These are phyloP conservation scores for Colletotrichum sublineola DNA, from an alignment of 2,329 filamentous ascomycete genomes.

Conservation along the genomic window DNA sequence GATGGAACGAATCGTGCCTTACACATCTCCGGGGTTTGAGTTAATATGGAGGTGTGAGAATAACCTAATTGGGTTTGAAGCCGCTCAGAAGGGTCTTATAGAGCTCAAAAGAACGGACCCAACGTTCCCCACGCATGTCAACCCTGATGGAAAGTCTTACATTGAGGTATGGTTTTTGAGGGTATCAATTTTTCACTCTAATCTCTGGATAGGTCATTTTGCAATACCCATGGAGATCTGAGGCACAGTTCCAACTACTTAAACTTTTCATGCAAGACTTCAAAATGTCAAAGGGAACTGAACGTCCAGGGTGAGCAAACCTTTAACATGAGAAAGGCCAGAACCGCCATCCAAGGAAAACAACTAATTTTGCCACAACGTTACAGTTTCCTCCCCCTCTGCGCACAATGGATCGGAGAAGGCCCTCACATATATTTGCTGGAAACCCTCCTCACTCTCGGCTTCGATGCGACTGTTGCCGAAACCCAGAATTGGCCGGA, in stretches of 20 bases:
- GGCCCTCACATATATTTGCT: neutral
- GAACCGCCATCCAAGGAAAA: too few species aligned
- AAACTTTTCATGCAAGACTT: constrained; percentile 13
- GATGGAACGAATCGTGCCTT: constrained; percentile 1
- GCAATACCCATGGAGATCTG: rapidly evolving
- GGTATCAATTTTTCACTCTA: rapidly evolving
- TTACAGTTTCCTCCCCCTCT: neutral
- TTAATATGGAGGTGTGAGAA: neutral
- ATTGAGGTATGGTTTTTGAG: neutral
- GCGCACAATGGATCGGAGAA: constrained; percentile 20
- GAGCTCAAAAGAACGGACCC: neutral
- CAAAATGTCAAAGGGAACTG: neutral
- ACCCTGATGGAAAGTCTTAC: constrained; percentile 13
- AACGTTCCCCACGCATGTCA: neutral
- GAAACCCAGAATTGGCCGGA: constrained; percentile 8
- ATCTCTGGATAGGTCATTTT: rapidly evolving
- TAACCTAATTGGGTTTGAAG: rapidly evolving
- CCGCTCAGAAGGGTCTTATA: neutral
- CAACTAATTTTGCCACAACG: neutral
- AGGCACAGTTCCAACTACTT: neutral
- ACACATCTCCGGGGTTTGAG: constrained; percentile 28
- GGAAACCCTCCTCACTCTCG: neutral
- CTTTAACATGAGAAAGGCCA: neutral
- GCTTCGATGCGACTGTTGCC: neutral
- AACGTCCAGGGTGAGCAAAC: neutral